Base-by-base conservation (phyloP, 2,329 filamentous ascomycete genomes). In the Cucurbitaria berberidis region DNA sequence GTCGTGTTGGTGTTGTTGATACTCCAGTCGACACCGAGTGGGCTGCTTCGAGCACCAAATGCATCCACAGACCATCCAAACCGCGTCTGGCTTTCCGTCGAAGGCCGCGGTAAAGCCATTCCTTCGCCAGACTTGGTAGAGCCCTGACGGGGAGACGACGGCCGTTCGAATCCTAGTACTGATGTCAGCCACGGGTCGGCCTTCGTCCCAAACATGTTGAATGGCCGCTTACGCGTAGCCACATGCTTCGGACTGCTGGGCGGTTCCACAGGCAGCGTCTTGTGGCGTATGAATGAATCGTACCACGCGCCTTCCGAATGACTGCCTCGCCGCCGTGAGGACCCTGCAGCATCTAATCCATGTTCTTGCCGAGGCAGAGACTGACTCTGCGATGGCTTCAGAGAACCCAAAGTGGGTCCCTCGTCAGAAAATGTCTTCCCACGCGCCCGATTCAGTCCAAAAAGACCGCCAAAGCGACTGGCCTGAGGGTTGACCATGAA, bases 381-480 rank as follows among this genome's bases (percentile, higher is more conserved):
- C 67, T 91, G 89, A 64, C 89, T 92, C 69, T 93, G 89, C 0
- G 84, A 83, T 26, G 84, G 76, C 67, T 90, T 90, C 13, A 93
- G 77, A 18, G 83, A 86, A 1, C 90, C 90, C 7, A 92, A 74
- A 1, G 83, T 79, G 5, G 87, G 87, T 0, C 87, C 86, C 26
- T 86, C 82, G 26, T 84, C 83, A 8, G 84, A 82, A 6, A 81
- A 68, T 0, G 81, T 81, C 73, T 91, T 91, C 5, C 83, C 78
- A 22, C 83, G 82, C 48, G 84, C 81, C 38, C 85, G 85, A 44
- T 87, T 84, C 13, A 74, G 63, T 82, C 86, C 45, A 45, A 89
- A 86, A 26, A 90, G 72, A 15, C 80, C 81, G 10, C 83, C 83
- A 53, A 87, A 84, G n/a, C 83, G 76, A 44, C 74, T 80, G 32